Percentiles rank a stretch among this genome's conserved stretches.
phyloP scores from a whole-genome alignment of 2,329 filamentous ascomycete species.

The Beauveria brongniartii region DNA sequence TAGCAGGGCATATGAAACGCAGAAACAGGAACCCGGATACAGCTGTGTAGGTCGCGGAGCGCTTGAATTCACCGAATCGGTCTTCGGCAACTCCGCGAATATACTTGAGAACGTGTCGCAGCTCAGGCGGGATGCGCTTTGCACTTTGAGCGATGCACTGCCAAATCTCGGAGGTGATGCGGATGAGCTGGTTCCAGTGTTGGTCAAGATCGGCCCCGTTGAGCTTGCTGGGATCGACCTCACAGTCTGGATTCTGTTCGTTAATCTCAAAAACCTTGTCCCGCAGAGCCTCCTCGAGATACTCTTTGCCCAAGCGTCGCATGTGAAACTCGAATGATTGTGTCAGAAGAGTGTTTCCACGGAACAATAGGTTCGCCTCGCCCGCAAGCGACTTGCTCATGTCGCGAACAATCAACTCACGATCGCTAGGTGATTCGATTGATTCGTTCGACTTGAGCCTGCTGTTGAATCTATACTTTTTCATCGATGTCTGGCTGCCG shows the following conservation, averaged over 20 bases:
- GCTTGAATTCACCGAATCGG: slow-evolving; percentile 84
- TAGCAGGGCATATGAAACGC: slow-evolving; percentile 92
- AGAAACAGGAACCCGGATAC: slow-evolving; percentile 93
- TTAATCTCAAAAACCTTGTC: slow-evolving; percentile 86
- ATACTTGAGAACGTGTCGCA: slow-evolving; percentile 81
- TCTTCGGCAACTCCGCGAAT: slow-evolving; percentile 89
- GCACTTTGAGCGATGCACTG: slow-evolving; percentile 71
- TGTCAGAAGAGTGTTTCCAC: slow-evolving; percentile 88
- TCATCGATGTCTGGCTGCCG: slow-evolving; percentile 69
- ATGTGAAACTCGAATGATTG: slow-evolving; percentile 94
- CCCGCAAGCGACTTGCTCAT: slow-evolving; percentile 71
- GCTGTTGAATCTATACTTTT: slow-evolving; percentile 63
- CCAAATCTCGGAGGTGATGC: slow-evolving; percentile 78
- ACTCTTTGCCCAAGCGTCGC: slow-evolving; percentile 87
- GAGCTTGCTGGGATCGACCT: slow-evolving; percentile 84
- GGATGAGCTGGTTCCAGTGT: slow-evolving; percentile 73
- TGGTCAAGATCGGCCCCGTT: slow-evolving; percentile 64
- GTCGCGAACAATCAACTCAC: slow-evolving; percentile 66
- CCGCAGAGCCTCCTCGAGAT: slow-evolving; percentile 78
- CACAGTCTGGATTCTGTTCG: slow-evolving; percentile 82
- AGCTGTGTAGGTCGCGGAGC: slow-evolving; percentile 85
- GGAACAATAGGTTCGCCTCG: slow-evolving; percentile 90
- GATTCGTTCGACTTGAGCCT: slow-evolving; percentile 66
- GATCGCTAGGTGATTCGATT: slow-evolving; percentile 51
- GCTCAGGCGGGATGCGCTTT: slow-evolving; percentile 66